A percentile compares a stretch with the other conserved stretches of the same genome.
phyloP scores from a whole-genome alignment of 805 yeast species.

The Zygoascus flipseniorum region DNA sequence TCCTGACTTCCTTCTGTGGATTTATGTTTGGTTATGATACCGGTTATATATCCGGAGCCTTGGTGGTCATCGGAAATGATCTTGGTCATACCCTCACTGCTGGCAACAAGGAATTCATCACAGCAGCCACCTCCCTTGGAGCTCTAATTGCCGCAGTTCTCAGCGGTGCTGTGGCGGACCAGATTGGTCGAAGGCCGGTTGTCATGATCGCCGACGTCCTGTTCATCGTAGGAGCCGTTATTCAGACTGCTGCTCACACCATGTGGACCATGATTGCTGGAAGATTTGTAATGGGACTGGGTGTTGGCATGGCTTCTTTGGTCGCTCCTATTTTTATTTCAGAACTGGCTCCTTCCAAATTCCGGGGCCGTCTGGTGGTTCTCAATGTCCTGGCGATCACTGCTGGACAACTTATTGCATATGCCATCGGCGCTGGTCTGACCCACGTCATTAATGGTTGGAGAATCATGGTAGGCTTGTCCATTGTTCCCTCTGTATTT shows the following conservation, averaged over 20 bases:
- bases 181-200: slow-evolving; percentile 75
- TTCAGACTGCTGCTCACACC: slow-evolving; percentile 71
- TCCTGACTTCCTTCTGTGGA: slow-evolving; percentile 74
- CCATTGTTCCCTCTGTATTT: slow-evolving; percentile 82
- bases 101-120: slow-evolving; percentile 81
- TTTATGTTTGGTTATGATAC: slow-evolving; percentile 88
- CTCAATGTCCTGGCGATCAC: slow-evolving; percentile 84
- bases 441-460: slow-evolving; percentile 70
- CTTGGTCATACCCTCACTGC: slow-evolving; percentile 49
- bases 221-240: slow-evolving; percentile 72
- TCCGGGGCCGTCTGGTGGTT: slow-evolving; percentile 31
- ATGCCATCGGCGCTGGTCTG: slow-evolving; percentile 74
- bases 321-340: slow-evolving; percentile 52
- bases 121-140: slow-evolving; percentile 91
- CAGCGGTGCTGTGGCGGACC: slow-evolving; percentile 79
- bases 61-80: slow-evolving; percentile 77
- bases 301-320: slow-evolving; percentile 67
- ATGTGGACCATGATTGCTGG: slow-evolving; percentile 87
- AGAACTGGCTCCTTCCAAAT: slow-evolving; percentile 34
- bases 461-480: slow-evolving; percentile 85
- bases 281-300: slow-evolving; percentile 55
- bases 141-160: slow-evolving; percentile 71
- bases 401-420: slow-evolving; percentile 92
- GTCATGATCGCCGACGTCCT: slow-evolving; percentile 71
- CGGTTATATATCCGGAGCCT: slow-evolving; percentile 90